phyloP scores from a whole-genome alignment of 2,329 filamentous ascomycete genomes.

The Aspergillus costaricaensis region DNA sequence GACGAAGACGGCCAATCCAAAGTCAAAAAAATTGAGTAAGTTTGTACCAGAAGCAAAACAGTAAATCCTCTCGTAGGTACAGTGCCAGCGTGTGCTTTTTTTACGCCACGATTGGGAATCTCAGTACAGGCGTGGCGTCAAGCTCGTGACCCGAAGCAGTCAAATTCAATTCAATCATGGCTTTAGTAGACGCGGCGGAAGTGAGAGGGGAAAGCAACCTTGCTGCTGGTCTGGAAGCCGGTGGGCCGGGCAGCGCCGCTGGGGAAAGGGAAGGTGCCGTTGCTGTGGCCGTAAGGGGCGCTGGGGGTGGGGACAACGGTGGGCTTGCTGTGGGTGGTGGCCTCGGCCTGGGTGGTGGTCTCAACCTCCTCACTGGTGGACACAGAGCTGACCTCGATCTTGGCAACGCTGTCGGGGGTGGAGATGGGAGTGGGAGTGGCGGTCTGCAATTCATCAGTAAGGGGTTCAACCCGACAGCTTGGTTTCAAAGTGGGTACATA shows the following conservation, averaged over 20 bases:
- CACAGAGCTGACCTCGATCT: constrained; percentile 1
- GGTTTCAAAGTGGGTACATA: constrained; percentile 21
- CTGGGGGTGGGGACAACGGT: constrained; percentile 18
- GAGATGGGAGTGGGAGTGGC: constrained; percentile 9
- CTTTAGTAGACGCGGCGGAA: constrained; percentile 30
- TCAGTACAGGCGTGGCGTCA: constrained; percentile 18
- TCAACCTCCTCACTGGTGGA: background rate
- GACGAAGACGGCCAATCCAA: no score
- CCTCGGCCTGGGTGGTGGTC: constrained; percentile 6
- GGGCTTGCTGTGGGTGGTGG: constrained; percentile 9
- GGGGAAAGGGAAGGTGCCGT: constrained; percentile 20
- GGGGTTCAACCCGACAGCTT: background rate
- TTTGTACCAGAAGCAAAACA: constrained; percentile 25
- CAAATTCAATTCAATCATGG: constrained; percentile 6
- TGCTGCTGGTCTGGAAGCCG: constrained; percentile 36
- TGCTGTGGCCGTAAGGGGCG: constrained; percentile 18
- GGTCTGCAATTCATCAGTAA: constrained; percentile 14
- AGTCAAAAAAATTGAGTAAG: constrained; percentile 4
- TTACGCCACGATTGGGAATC: constrained; percentile 22
- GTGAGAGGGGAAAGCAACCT: constrained; percentile 23
- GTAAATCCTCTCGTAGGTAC: constrained; percentile 26
- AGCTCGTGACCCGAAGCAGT: background rate
- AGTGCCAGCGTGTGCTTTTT: constrained; percentile 26
- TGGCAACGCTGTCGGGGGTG: constrained; percentile 14
- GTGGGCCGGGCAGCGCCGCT: constrained; percentile 26